These are phyloP conservation scores for Moesziomyces antarcticus DNA, from an alignment of 1,284 basidiomycete genomes.

Conservation along the genomic window DNA sequence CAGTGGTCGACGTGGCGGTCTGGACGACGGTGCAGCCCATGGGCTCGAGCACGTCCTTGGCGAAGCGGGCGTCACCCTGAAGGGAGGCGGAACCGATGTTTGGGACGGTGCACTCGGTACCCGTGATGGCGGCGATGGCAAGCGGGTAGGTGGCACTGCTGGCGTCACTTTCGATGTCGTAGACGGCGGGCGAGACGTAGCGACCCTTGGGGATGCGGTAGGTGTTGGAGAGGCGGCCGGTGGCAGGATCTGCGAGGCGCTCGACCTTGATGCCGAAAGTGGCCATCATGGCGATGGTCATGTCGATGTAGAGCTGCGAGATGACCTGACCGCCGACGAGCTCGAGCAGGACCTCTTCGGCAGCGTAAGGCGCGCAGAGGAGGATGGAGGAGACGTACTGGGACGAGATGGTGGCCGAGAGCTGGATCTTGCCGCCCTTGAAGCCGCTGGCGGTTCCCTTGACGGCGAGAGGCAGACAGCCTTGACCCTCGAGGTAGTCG, in stretches of 20 bases:
- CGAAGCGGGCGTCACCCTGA: constrained; percentile 96
- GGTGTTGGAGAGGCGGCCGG: constrained; percentile 75
- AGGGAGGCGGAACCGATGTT: constrained; percentile 91
- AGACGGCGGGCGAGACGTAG: constrained; percentile 80
- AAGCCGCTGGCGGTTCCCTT: constrained; percentile 74
- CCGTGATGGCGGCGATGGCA: constrained; percentile 94
- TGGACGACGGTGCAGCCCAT: constrained; percentile 95
- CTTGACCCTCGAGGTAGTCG: constrained; percentile 80
- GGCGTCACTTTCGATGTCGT: constrained; percentile 95
- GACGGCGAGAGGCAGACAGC: constrained; percentile 90
- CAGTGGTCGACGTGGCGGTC: constrained; percentile 88
- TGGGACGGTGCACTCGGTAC: constrained; percentile 88
- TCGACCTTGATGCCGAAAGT: constrained; percentile 87
- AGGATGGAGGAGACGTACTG: constrained; percentile 99
- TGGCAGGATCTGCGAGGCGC: constrained; percentile 76
- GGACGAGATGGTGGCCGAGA: constrained; percentile 92
- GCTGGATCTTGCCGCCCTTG: constrained; percentile 82
- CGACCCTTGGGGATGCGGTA: constrained; percentile 87
- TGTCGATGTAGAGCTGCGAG: constrained; percentile 99
- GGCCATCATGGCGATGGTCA: constrained; percentile 98
- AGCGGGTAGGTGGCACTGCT: constrained; percentile 96
- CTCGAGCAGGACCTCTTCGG: constrained; percentile 83
- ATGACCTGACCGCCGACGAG: constrained; percentile 93
- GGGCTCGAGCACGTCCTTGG: constrained; percentile 87
- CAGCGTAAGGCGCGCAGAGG: constrained; percentile 93